These are phyloP conservation scores for Colletotrichum paranaense DNA, from an alignment of 2,329 filamentous ascomycete genomes.

Conservation along the genomic window DNA sequence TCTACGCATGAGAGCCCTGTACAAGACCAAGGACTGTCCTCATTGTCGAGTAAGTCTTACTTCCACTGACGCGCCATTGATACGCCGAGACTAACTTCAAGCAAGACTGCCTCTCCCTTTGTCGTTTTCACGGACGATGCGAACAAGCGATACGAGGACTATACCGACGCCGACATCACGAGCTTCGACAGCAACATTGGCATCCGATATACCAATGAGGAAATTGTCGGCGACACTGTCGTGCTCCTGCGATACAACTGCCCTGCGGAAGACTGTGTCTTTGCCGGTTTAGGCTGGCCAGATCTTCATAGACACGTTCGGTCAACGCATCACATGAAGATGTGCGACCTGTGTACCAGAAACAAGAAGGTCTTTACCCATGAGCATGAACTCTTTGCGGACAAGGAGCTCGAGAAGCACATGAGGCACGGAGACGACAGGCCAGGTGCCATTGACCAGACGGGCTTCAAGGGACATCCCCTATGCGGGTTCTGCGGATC, in stretches of 20 bases:
- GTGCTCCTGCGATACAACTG: slow-evolving; percentile 94
- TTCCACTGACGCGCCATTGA: background rate
- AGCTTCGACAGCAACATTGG: slow-evolving; percentile 87
- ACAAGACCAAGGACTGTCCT: slow-evolving; percentile 97
- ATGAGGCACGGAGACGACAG: slow-evolving; percentile 92
- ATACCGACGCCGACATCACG: slow-evolving; percentile 76
- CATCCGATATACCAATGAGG: slow-evolving; percentile 88
- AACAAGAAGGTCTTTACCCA: slow-evolving; percentile 99
- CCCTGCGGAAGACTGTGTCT: slow-evolving; percentile 82
- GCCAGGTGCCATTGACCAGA: slow-evolving; percentile 90
- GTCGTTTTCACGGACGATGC: slow-evolving; percentile 94
- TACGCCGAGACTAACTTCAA: slow-evolving; percentile 37
- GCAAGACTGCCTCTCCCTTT: slow-evolving; percentile 74
- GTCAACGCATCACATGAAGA: slow-evolving; percentile 83
- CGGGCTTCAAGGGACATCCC: slow-evolving; percentile 95
- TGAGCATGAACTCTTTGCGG: slow-evolving; percentile 92
- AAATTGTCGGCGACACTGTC: slow-evolving; percentile 92
- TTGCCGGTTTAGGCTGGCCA: slow-evolving; percentile 77
- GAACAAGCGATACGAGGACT: slow-evolving; percentile 88
- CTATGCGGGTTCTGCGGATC: slow-evolving; percentile 92
- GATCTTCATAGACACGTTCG: slow-evolving; percentile 81
- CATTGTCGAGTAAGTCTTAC: slow-evolving; percentile 80
- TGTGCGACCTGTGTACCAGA: slow-evolving; percentile 89
- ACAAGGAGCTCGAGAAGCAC: slow-evolving; percentile 83
- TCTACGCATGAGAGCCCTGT: slow-evolving; percentile 88